These are phyloP conservation scores for Dalbergia cochinchinensis DNA, from an alignment of 306 rosid genomes.

Conservation along the genomic window DNA sequence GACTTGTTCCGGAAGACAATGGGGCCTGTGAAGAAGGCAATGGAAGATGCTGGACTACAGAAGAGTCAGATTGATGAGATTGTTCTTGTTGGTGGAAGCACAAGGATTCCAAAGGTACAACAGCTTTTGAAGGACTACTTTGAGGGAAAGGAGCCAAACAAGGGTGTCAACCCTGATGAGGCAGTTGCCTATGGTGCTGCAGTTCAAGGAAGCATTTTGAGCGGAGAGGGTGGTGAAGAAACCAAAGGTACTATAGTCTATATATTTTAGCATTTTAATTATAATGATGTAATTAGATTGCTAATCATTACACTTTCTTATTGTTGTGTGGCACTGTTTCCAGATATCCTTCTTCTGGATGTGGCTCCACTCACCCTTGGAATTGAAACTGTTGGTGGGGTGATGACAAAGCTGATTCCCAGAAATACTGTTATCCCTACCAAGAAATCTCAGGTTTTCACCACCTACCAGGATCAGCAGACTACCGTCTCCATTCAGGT, in stretches of 20 bases:
- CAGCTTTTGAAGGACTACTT: slow-evolving; percentile 95
- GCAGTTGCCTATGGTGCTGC: slow-evolving; percentile 99
- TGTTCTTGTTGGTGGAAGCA: slow-evolving; percentile 98
- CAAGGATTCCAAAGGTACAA: slow-evolving; percentile 96
- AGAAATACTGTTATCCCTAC: slow-evolving; percentile 98
- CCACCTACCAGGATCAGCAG: slow-evolving; percentile 99
- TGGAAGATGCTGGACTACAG: slow-evolving; percentile 97
- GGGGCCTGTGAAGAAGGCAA: slow-evolving; percentile 99
- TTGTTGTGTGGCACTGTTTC: slow-evolving; percentile 1
- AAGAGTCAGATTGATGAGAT: slow-evolving; percentile 90
- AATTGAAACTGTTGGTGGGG: slow-evolving; percentile 99
- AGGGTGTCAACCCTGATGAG: slow-evolving; percentile 99
- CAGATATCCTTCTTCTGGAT: slow-evolving; percentile 96
- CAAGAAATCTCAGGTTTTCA: slow-evolving; percentile 98
- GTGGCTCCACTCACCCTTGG: slow-evolving; percentile 99
- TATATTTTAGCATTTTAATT: neutral
- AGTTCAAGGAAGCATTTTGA: slow-evolving; percentile 96
- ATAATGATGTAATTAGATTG: neutral
- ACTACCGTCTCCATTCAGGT: slow-evolving; percentile 99
- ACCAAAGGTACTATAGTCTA: slow-evolving; percentile 74
- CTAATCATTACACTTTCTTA: neutral
- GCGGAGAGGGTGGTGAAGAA: slow-evolving; percentile 99
- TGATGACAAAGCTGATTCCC: slow-evolving; percentile 99
- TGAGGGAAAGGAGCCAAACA: slow-evolving; percentile 97
- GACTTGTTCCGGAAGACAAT: slow-evolving; percentile 98